Base-by-base conservation (phyloP, 371 early-diverging fungal genomes). In the Batkoa obscura region DNA sequence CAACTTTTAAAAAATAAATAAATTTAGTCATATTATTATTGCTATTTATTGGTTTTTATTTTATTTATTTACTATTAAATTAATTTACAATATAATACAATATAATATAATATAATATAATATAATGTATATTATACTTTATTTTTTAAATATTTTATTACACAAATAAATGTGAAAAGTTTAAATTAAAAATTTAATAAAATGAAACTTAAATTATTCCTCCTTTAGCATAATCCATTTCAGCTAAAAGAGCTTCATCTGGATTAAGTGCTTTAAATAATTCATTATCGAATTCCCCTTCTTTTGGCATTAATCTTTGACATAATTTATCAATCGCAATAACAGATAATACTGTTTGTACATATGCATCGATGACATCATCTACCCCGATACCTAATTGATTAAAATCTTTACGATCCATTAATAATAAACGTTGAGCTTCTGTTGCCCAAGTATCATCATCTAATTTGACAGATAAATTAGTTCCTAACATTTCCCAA, bases 401-500 rank as follows among this genome's bases (percentile, higher is more conserved):
- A 67, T 92, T 91, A 52, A 92, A 90, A 58, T 90, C 93, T 59
- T 90, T 90, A 56, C 88, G 78, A 64, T 92, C 93, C 90, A 92
- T 89, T 30, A 90, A 71, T 50, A 88, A 67, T 42, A 92, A 64
- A 9, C 90, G 71, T 57, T 84, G 80, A 3, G 90, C 74, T 61
- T 92, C 90, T 1, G 90, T 88, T 2, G 85, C 80, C 89, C 88
- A 92, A 15, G 72, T 8, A 78, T 30, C 80, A 56, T 85, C 79
- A 1, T 76, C 72, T 17, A 74, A 48, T 65, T 88, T 89, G 62
- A 90, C 81, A 3, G 83, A 81, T 38, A 92, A 66, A 60, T 92
- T 92, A 4, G 93, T 92, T 6, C 93, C 93, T 13, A 92, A 76
- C 90, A 92, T 92, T 58, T 89, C 89, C 93, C 93, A 92, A 3